These are phyloP conservation scores for Daucus carota DNA, from an alignment of 129 eudicot species.

Conservation along the genomic window DNA sequence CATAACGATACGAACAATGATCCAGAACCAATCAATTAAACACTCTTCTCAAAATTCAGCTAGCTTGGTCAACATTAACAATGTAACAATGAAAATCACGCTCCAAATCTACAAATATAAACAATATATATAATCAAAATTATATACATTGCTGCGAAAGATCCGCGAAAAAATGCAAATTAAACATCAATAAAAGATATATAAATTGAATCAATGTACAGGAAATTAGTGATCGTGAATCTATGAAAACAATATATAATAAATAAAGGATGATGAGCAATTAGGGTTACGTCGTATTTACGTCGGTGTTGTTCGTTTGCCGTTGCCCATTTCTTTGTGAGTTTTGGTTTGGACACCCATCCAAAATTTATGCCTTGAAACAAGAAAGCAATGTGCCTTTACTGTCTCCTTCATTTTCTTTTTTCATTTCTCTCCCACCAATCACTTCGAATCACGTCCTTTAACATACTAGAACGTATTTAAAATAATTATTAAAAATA, in stretches of 20 bases:
- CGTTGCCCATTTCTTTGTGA: neutral
- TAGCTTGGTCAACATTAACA: neutral
- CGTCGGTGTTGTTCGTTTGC: neutral
- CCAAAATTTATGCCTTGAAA: no score
- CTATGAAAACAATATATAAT: neutral
- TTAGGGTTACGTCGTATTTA: neutral
- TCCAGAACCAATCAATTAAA: neutral
- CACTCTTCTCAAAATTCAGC: neutral
- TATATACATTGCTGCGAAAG: neutral
- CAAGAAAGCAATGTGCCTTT: no score
- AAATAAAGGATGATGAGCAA: neutral
- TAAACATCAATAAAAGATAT: neutral
- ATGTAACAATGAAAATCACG: neutral
- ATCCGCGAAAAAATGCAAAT: no score
- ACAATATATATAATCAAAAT: neutral
- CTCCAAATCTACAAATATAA: neutral
- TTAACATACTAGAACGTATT: no score
- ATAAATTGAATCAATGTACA: neutral
- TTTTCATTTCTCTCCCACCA: no score
- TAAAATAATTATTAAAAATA: no score
- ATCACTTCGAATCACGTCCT: no score
- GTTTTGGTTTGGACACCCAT: neutral
- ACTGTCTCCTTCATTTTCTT: no score
- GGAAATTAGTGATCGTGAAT: neutral
- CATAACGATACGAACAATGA: slow-evolving; percentile 26